Percentiles rank a stretch among this genome's conserved stretches.
These are phyloP conservation scores for Xylaria sp. DNA, from an alignment of 495 filamentous ascomycete genomes.

Conservation along the genomic window DNA sequence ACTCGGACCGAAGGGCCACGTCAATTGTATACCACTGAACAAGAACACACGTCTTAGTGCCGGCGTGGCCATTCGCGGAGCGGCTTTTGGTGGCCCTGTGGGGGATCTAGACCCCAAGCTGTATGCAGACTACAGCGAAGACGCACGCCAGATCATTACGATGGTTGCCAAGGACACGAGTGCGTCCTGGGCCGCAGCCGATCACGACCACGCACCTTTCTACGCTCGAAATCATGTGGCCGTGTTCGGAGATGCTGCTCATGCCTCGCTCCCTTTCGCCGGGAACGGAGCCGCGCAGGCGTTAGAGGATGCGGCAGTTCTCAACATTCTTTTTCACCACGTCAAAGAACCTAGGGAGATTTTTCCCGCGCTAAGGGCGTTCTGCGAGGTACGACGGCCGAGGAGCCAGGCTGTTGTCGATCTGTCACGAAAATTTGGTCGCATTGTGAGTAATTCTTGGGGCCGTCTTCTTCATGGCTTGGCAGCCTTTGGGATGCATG, in stretches of 20 bases:
- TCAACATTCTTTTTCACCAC: conserved; percentile 43
- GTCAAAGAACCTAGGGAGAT: conserved; percentile 29
- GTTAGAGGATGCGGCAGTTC: conserved; percentile 63
- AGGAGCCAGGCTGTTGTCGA: conserved; percentile 44
- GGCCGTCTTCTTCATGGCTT: too few relatives aligned
- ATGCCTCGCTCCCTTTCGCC: conserved; percentile 64
- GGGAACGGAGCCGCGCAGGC: conserved; percentile 67
- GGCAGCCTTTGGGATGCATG: background rate
- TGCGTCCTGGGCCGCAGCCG: conserved; percentile 46
- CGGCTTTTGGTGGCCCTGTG: background rate
- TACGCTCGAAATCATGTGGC: conserved; percentile 56
- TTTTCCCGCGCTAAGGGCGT: conserved; percentile 39
- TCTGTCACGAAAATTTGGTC: conserved; percentile 41
- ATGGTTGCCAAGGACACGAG: conserved; percentile 43
- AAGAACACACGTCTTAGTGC: conserved; percentile 50
- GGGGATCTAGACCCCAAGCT: conserved; percentile 34
- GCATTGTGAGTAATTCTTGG: conserved; percentile 24
- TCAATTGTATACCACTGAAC: conserved; percentile 49
- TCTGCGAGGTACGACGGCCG: conserved; percentile 36
- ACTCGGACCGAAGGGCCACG: conserved; percentile 44
- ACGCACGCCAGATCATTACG: conserved; percentile 42
- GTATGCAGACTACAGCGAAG: conserved; percentile 43
- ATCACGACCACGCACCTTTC: conserved; percentile 61
- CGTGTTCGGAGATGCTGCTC: conserved; percentile 65
- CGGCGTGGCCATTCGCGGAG: conserved; percentile 46